Evolutionary conservation across 306 rosid genomes (phyloP), one percentile per base, ranked within the genome.

Genomic region (Sechiopsis laciniata): DNA sequence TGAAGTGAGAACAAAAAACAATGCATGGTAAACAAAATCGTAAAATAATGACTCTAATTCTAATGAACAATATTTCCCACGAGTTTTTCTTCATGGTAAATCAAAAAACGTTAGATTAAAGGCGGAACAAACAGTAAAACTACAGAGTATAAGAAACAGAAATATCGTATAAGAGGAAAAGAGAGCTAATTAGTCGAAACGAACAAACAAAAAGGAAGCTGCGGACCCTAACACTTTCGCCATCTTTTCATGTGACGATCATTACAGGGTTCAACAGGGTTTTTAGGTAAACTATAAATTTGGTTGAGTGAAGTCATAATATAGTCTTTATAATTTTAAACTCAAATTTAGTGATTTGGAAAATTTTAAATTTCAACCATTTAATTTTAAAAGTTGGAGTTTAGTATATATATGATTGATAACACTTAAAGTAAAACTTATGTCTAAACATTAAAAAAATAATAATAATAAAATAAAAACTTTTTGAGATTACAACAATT

Each of bases 61-160:
- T 22, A 15, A 26, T 2, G 8, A 35, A 53, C 54, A 71, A 70
- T 8, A 71, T 63, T 80, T 82, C 32, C 96, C 88, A 74, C 77
- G 17, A 57, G 20, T 53, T 83, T 87, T n/a, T n/a, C 96, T 89
- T 89, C 96, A 89, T 78, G 4, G 21, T 12, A 84, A 88, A 74
- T 88, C 95, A 82, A 77, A 24, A 55, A 54, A 35, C 10, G 26
- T 5, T 6, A 10, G 21, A 20, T 19, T 7, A 52, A 66, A 11
- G 32, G 35, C 3, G 2, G 2, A 21, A 45, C 7, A 4, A 66
- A 10, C 16, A 66, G 54, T 37, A 37, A 40, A 56, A 45, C n/a
- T 52, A 42, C 54, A 2, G 9, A 42, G 24, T n/a, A 17, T n/a
- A 17, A 19, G 6, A 71, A 48, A 15, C 14, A 37, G 3, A 16